Evolutionary conservation across 23 red algal genomes (phyloP).

Genomic region (Agarophyton chilense): DNA sequence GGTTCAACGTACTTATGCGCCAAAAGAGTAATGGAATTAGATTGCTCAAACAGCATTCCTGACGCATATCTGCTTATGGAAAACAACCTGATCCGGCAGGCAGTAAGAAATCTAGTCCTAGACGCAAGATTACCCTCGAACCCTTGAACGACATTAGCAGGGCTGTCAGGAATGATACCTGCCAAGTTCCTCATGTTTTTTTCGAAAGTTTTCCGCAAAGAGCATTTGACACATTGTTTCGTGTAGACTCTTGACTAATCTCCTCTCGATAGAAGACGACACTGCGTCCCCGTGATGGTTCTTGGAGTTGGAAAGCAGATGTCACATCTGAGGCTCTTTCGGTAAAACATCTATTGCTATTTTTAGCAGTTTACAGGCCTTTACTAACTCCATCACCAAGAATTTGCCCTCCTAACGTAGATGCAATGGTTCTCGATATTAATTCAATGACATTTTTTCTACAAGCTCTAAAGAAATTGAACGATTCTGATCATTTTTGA

Average conservation of each 20-base stretch:
- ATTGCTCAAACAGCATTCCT: constrained; percentile 75
- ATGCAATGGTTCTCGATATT: constrained; percentile 60
- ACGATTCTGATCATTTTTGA: constrained; percentile 39
- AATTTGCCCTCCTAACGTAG: constrained; percentile 24
- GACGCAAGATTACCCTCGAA: constrained; percentile 18
- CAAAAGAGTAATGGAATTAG: constrained; percentile 55
- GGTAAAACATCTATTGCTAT: neutral
- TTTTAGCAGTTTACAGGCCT: neutral
- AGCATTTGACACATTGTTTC: neutral
- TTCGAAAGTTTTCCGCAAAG: neutral
- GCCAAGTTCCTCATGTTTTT: neutral
- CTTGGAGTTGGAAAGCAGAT: neutral
- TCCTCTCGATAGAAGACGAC: neutral
- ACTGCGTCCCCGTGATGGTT: neutral
- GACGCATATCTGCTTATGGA: constrained; percentile 75
- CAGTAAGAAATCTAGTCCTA: constrained; percentile 9
- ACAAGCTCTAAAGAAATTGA: constrained; percentile 69
- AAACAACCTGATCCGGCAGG: constrained; percentile 61
- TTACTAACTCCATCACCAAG: constrained; percentile 7
- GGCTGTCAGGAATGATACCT: neutral
- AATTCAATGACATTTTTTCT: constrained; percentile 56
- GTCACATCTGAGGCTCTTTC: neutral
- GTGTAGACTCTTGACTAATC: neutral
- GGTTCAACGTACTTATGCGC: constrained; percentile 75
- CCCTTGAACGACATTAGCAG: neutral